Evolutionary conservation across 495 filamentous ascomycete species (phyloP).

Genomic region (Trichoderma orchidacearum): DNA sequence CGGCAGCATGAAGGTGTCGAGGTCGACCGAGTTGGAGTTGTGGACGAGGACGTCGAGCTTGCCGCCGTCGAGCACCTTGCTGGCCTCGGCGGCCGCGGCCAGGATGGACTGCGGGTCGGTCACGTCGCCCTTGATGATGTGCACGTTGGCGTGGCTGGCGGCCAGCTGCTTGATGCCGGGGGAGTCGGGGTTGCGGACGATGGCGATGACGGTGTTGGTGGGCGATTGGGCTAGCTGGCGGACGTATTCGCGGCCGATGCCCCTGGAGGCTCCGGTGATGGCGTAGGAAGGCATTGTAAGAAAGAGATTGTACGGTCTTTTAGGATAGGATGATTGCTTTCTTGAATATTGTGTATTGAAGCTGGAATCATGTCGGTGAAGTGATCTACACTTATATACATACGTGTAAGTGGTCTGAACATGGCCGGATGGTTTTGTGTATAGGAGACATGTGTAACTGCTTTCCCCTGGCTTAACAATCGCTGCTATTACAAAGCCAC

Average conservation of each 20-base stretch:
- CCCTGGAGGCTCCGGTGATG: conserved; percentile 18
- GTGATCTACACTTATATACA: not conserved
- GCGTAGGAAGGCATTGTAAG: conserved; percentile 20
- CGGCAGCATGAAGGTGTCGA: not conserved
- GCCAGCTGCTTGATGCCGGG: conserved; percentile 10
- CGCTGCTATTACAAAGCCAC: no score
- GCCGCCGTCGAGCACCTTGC: conserved; percentile 21
- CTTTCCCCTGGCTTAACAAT: no score
- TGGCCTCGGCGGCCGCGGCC: conserved; percentile 18
- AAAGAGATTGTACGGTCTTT: not conserved
- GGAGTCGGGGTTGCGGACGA: conserved; percentile 19
- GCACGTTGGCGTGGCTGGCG: conserved; percentile 22
- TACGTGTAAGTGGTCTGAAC: not conserved
- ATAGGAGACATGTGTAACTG: no score
- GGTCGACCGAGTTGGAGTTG: conserved; percentile 21
- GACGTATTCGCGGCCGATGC: conserved; percentile 21
- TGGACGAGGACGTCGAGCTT: conserved; percentile 40
- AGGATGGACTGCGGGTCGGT: conserved; percentile 23
- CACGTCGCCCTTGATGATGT: conserved; percentile 32
- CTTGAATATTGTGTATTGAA: not conserved
- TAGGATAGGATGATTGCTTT: not conserved
- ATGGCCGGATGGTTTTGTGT: no score
- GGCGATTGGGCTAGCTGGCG: conserved; percentile 18
- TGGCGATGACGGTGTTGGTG: conserved; percentile 18
- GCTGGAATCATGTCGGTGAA: not conserved